Base-by-base conservation (phyloP, 345 rosid genomes). In the Schrenkiella parvula region DNA sequence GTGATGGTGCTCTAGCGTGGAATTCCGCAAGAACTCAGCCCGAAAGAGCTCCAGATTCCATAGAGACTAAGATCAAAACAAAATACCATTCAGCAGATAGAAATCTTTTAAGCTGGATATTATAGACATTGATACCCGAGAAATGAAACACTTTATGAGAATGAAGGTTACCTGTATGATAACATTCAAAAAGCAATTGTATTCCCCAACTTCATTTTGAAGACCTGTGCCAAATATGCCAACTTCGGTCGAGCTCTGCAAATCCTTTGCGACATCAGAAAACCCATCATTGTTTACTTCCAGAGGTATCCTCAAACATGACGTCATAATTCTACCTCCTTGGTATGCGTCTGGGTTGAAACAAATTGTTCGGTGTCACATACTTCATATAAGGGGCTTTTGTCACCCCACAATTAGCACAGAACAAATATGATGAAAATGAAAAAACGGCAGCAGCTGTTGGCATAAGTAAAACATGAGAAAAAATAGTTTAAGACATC, bases 181-280 rank as follows among this genome's bases (percentile, higher is more conserved):
- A 51, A 95, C 99, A 71, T 95, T 95, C 59, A 95, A 81, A 85
- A 95, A 95, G 82, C 99, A 95, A 78, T 91, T 95, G 77, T 95
- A 91, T 84, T 95, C 97, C 22, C 99, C 99, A 79, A 87, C 83
- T 79, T 91, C 93, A 78, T 95, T 95, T 85, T 87, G 88, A 77
- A 95, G 84, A 57, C 99, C 98, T 47, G 90, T 81, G 53, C 99
- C 99, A 72, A 84, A 58, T 52, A 82, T 54, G 71, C 83, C 87
- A 78, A 64, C 67, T 58, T 76, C 82, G 4, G 67, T 75, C 61
- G 51, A 74, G 69, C 69, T 66, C 73, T 59, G 83, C 55, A 34
- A 32, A 39, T 37, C 75, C 53, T 74, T 28, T 61, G 68, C 70
- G 26, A 71, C 84, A 81, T 72, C 73, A 65, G 50, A 79, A 78